phyloP scores from a whole-genome alignment of 2,329 filamentous ascomycete genomes.

The Colletotrichum higginsianum region DNA sequence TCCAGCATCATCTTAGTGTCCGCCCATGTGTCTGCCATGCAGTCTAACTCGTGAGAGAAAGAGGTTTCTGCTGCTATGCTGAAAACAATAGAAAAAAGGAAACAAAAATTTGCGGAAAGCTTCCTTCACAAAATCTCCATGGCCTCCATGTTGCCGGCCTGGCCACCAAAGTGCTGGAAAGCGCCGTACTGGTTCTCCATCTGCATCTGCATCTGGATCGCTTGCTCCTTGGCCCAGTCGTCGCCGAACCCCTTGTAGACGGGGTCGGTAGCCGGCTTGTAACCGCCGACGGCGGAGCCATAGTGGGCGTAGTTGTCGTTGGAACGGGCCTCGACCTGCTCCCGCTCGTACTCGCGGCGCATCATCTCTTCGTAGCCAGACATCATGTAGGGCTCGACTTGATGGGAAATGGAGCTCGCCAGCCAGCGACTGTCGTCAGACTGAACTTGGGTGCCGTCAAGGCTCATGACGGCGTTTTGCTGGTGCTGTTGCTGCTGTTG shows the following conservation, averaged over 20 bases:
- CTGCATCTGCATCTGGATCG: slow-evolving; percentile 65
- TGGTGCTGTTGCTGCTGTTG: slow-evolving; percentile 45
- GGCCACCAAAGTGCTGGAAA: slow-evolving; percentile 63
- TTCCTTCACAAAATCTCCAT: slow-evolving; percentile 61
- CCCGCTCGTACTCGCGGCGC: slow-evolving; percentile 71
- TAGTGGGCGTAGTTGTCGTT: slow-evolving; percentile 63
- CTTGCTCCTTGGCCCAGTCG: slow-evolving; percentile 53
- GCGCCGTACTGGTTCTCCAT: slow-evolving; percentile 81
- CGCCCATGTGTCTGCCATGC: slow-evolving; percentile 11
- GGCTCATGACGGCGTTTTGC: slow-evolving; percentile 62
- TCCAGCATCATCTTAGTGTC: slow-evolving; percentile 1
- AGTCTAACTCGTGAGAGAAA: slow-evolving; percentile 22
- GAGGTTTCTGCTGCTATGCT: slow-evolving; percentile 34
- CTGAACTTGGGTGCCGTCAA: slow-evolving; percentile 70
- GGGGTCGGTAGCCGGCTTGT: slow-evolving; percentile 71
- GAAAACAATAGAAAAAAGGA: neutral
- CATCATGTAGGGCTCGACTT: slow-evolving; percentile 86
- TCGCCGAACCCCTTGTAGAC: slow-evolving; percentile 69
- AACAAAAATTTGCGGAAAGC: neutral
- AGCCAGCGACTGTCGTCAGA: slow-evolving; percentile 69
- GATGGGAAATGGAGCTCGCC: slow-evolving; percentile 52
- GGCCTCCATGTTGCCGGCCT: slow-evolving; percentile 62
- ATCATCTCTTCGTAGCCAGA: slow-evolving; percentile 83
- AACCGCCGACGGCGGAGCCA: slow-evolving; percentile 54
- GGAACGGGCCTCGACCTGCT: slow-evolving; percentile 49